A percentile compares a stretch with the other conserved stretches of the same genome.
Evolutionary conservation across 441 rosid species (phyloP).

Genomic region (Biscutella laevigata): DNA sequence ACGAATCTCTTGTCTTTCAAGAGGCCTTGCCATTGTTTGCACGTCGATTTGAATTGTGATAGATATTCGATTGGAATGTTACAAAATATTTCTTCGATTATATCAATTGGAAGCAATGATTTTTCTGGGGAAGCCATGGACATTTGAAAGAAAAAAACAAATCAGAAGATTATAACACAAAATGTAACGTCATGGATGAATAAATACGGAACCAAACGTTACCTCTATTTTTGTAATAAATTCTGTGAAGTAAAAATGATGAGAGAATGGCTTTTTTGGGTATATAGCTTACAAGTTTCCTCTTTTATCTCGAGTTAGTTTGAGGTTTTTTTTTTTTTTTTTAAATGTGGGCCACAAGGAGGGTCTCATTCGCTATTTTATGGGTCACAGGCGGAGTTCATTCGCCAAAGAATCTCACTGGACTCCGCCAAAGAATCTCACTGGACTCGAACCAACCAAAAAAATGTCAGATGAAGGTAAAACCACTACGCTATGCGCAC

Average conservation of each 20-base stretch:
- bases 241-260: not conserved
- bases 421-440: no score
- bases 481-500: no score
- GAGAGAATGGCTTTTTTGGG: not conserved
- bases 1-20: conserved; percentile 24
- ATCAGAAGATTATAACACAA: not conserved
- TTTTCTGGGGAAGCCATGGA: conserved; percentile 19
- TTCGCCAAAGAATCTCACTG: no score
- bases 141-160: not conserved
- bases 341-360: no score
- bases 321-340: no score
- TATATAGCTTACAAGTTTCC: not conserved
- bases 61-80: conserved; percentile 18
- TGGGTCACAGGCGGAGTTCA: no score
- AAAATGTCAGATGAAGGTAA: no score
- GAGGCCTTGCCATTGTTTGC: conserved; percentile 19
- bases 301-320: not conserved
- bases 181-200: not conserved
- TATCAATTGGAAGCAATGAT: conserved; percentile 19
- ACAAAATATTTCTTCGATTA: conserved; percentile 19
- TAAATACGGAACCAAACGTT: not conserved
- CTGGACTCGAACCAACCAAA: no score
- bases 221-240: not conserved
- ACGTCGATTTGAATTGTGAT: conserved; percentile 14
- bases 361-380: no score